phyloP scores from a whole-genome alignment of 495 filamentous ascomycete genomes.

The Penicillium desertorum region DNA sequence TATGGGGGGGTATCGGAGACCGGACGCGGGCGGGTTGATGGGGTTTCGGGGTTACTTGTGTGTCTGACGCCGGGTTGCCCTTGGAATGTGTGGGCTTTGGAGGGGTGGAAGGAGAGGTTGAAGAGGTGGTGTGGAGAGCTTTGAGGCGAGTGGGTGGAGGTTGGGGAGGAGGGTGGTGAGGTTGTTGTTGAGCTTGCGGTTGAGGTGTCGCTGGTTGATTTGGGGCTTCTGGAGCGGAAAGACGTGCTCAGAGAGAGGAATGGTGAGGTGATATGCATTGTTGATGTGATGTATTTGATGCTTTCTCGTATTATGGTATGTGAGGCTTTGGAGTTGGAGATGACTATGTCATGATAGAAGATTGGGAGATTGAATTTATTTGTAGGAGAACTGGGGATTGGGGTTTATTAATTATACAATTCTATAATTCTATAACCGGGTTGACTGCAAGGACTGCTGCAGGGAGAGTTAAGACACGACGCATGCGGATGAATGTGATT shows the following conservation, averaged over 20 bases:
- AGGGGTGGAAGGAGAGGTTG: slow-evolving; percentile 32
- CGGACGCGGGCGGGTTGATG: slow-evolving; percentile 29
- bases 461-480: slow-evolving; percentile 30
- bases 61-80: slow-evolving; percentile 13
- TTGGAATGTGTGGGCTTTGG: slow-evolving; percentile 14
- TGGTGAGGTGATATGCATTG: slow-evolving; percentile 23
- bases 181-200: slow-evolving; percentile 24
- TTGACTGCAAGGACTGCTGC: slow-evolving; percentile 30
- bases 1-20: slow-evolving; percentile 15
- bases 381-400: background rate
- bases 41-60: slow-evolving; percentile 13
- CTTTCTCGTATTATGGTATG: background rate
- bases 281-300: background rate
- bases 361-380: background rate
- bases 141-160: slow-evolving; percentile 15
- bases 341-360: slow-evolving; percentile 1
- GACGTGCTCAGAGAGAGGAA: slow-evolving; percentile 20
- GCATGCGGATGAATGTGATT: slow-evolving; percentile 26
- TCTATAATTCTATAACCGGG: slow-evolving; percentile 9
- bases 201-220: slow-evolving; percentile 22
- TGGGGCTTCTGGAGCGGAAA: background rate
- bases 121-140: slow-evolving; percentile 29
- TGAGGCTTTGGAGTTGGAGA: background rate
- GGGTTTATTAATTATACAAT: slow-evolving; percentile 14
- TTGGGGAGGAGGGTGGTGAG: slow-evolving; percentile 27